Percentiles rank a stretch among this genome's conserved stretches.
These are phyloP conservation scores for Cryoendolithus antarcticus DNA, from an alignment of 2,329 filamentous ascomycete genomes.

Conservation along the genomic window DNA sequence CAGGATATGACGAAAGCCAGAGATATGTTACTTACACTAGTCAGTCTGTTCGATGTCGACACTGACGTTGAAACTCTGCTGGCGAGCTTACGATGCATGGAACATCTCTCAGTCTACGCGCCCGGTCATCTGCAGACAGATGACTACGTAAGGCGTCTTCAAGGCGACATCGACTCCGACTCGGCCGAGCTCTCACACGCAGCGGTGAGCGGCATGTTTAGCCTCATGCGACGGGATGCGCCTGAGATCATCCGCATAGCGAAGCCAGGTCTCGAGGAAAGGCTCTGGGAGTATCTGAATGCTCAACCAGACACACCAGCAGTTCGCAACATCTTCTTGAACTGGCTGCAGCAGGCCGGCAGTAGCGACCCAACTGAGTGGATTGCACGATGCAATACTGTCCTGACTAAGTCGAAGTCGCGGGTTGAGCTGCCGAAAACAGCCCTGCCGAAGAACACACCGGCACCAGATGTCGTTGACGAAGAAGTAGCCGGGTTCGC, in stretches of 20 bases:
- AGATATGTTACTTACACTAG: conserved; percentile 77
- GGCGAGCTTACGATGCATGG: conserved; percentile 70
- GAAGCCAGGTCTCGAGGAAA: conserved; percentile 69
- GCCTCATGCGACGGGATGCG: conserved; percentile 86
- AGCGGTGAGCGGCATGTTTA: conserved; percentile 79
- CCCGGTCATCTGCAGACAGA: conserved; percentile 74
- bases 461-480: conserved; percentile 71
- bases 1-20: conserved; percentile 87
- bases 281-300: conserved; percentile 84
- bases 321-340: conserved; percentile 75
- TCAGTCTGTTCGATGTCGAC: conserved; percentile 61
- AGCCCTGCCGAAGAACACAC: conserved; percentile 34
- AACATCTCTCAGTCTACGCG: conserved; percentile 86
- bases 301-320: conserved; percentile 61
- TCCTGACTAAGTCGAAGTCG: conserved; percentile 74
- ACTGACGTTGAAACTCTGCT: conserved; percentile 60
- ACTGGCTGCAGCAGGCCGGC: conserved; percentile 87
- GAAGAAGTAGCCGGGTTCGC: conserved; percentile 96
- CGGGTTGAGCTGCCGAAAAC: conserved; percentile 44
- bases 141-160: conserved; percentile 71
- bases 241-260: conserved; percentile 68
- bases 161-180: conserved; percentile 61
- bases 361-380: conserved; percentile 68
- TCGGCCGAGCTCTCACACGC: conserved; percentile 61
- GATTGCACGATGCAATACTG: conserved; percentile 77